Conservation (phyloP, 306 rosid species). For the Urtica urens region DNA sequence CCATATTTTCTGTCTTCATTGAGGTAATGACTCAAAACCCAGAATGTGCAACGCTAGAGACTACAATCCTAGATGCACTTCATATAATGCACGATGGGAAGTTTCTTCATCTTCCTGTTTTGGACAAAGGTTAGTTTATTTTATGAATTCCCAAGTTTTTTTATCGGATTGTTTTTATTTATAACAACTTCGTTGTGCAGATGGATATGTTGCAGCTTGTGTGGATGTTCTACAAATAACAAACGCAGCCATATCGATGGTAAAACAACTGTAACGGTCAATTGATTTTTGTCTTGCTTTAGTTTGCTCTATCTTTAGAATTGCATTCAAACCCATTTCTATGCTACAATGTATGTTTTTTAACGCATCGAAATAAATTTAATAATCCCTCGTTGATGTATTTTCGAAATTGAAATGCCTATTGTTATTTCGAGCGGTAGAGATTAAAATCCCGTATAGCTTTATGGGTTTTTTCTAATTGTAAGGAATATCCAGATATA, state of each 20-base stretch:
- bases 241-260: conserved; percentile 87
- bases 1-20: conserved; percentile 6
- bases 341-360: too few species aligned
- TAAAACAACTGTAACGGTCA: conserved; percentile 17
- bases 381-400: too few species aligned
- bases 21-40: conserved; percentile 97
- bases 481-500: too few species aligned
- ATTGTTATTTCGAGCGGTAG: too few species aligned
- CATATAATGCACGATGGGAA: conserved; percentile 93
- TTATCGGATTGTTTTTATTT: background rate
- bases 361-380: too few species aligned
- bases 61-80: conserved; percentile 81
- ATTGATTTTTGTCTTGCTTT: background rate
- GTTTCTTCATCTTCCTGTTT: conserved; percentile 90
- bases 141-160: conserved; percentile 3
- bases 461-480: too few species aligned
- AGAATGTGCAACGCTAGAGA: conserved; percentile 70
- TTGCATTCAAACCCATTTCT: too few species aligned
- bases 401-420: too few species aligned
- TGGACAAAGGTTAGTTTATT: conserved; percentile 54
- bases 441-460: too few species aligned
- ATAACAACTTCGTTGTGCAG: conserved; percentile 35
- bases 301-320: background rate
- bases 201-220: conserved; percentile 64
- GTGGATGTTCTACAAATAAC: conserved; percentile 88